A percentile compares a stretch with the other conserved stretches of the same genome.
phyloP scores from a whole-genome alignment of 1,139 yeast genomes.

The Suhomyces atakaporum region DNA sequence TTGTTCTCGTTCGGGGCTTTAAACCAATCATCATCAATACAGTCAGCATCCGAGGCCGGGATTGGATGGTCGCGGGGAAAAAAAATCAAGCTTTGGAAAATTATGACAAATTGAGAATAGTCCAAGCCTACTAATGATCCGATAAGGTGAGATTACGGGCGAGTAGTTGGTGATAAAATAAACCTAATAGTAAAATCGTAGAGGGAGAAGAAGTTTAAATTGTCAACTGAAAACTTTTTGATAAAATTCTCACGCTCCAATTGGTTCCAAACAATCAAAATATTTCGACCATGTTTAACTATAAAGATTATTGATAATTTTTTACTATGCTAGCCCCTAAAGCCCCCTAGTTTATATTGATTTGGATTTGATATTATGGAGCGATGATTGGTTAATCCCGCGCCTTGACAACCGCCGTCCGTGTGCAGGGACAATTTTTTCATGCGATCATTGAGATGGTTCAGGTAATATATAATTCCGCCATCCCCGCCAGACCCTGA shows the following conservation, averaged over 20 bases:
- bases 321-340: neutral
- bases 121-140: no score
- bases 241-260: no score
- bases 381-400: conserved; percentile 11
- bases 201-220: no score
- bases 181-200: no score
- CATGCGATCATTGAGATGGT: conserved; percentile 9
- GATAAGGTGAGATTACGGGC: no score
- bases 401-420: conserved; percentile 7
- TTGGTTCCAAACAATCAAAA: no score
- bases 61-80: neutral
- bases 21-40: neutral
- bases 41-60: neutral
- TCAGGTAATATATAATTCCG: neutral
- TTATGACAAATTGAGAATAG: no score
- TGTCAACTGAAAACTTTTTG: no score
- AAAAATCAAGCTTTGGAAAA: no score
- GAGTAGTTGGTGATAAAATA: no score
- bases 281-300: no score
- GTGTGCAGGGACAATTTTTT: conserved; percentile 7
- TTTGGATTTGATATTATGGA: conserved; percentile 5
- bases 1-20: neutral
- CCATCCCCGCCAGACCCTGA: neutral
- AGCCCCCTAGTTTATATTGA: conserved; percentile 1
- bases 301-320: no score